phyloP scores from a whole-genome alignment of 2,329 filamentous ascomycete genomes.

The Pleurostoma richardsiae region DNA sequence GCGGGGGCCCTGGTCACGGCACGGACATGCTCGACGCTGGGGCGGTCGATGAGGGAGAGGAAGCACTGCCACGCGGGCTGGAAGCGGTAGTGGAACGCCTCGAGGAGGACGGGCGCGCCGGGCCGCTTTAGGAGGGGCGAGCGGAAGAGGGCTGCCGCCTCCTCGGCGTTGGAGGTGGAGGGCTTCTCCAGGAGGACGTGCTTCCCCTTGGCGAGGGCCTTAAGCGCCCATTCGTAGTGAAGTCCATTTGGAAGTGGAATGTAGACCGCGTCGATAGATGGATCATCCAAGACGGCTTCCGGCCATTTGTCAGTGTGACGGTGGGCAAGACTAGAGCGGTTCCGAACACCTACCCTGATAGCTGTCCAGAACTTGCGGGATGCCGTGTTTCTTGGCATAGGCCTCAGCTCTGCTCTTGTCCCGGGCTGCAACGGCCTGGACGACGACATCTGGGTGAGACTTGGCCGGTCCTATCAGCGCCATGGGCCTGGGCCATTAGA shows the following conservation, averaged over 20 bases:
- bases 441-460: constrained; percentile 46
- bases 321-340: too few species aligned
- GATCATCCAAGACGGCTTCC: constrained; percentile 30
- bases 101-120: constrained; percentile 39
- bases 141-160: constrained; percentile 39
- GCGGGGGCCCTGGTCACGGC: constrained; percentile 21
- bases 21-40: constrained; percentile 28
- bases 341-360: constrained; percentile 37
- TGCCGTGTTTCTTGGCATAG: constrained; percentile 45
- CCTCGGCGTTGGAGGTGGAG: constrained; percentile 34
- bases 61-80: constrained; percentile 42
- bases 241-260: constrained; percentile 40
- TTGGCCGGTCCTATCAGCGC: constrained; percentile 43
- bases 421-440: constrained; percentile 48
- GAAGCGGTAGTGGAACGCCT: constrained; percentile 48
- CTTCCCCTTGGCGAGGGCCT: constrained; percentile 42
- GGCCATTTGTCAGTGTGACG: too few species aligned
- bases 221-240: constrained; percentile 41
- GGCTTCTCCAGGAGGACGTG: constrained; percentile 54
- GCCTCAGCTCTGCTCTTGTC: constrained; percentile 37
- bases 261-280: constrained; percentile 42
- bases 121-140: constrained; percentile 23
- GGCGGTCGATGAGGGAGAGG: constrained; percentile 28
- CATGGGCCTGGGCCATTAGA: constrained; percentile 20
- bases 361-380: constrained; percentile 40